These are phyloP conservation scores for Tolypocladium nubicola DNA, from an alignment of 2,329 filamentous ascomycete genomes.

Conservation along the genomic window DNA sequence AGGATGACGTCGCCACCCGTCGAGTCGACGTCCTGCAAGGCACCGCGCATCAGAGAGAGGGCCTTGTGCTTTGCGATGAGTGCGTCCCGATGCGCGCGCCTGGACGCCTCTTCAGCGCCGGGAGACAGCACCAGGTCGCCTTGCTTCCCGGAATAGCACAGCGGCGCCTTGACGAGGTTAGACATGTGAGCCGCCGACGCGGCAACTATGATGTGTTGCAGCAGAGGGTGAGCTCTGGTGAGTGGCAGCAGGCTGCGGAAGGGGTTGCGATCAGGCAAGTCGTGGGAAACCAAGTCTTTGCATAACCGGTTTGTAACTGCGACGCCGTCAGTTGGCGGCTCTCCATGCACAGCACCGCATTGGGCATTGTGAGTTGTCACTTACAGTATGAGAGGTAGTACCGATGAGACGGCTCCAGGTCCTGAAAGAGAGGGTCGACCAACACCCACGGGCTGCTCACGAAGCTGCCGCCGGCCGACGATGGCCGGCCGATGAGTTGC, in stretches of 20 bases:
- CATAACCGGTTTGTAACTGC: conserved; percentile 40
- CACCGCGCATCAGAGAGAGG: conserved; percentile 27
- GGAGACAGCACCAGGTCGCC: not conserved
- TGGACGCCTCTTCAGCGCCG: conserved; percentile 10
- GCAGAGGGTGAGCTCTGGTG: conserved; percentile 27
- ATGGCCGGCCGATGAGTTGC: conserved; percentile 16
- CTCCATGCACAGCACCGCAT: not conserved
- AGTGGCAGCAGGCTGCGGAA: conserved; percentile 34
- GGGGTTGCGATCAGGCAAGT: conserved; percentile 32
- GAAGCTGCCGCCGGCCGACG: conserved; percentile 6
- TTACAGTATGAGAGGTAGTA: conserved; percentile 32
- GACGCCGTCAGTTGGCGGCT: not conserved
- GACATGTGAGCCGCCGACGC: conserved; percentile 38
- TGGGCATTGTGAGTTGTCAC: conserved; percentile 3
- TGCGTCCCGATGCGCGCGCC: conserved; percentile 27
- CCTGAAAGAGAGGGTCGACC: conserved; percentile 36
- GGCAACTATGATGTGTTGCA: conserved; percentile 36
- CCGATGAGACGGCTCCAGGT: conserved; percentile 36
- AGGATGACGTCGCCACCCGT: conserved; percentile 30
- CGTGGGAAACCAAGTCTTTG: conserved; percentile 38
- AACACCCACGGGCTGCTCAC: conserved; percentile 24
- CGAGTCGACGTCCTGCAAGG: conserved; percentile 25
- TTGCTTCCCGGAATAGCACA: conserved; percentile 5
- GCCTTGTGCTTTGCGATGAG: conserved; percentile 35
- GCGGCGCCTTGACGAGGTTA: conserved; percentile 24